Evolutionary conservation across 345 rosid species (phyloP).

Genomic region (Theobroma cacao): DNA sequence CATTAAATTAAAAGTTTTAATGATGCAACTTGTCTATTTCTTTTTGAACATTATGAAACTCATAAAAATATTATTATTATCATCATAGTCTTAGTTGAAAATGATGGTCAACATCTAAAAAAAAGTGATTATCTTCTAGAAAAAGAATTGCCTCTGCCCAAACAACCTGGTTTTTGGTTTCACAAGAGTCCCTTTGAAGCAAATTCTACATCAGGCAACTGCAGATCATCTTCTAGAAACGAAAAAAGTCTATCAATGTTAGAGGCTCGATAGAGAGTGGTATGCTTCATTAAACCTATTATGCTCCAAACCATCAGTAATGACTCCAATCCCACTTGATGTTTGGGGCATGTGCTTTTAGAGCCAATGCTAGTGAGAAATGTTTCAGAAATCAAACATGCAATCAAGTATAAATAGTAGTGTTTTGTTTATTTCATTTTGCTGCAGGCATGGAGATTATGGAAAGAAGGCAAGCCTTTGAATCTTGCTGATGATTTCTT

Average conservation of each 20-base stretch:
- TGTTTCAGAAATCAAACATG: neutral
- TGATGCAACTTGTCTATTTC: too few species aligned
- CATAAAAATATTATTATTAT: too few species aligned
- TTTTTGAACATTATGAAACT: too few species aligned
- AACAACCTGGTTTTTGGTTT: conserved; percentile 33
- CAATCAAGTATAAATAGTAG: neutral
- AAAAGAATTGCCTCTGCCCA: conserved; percentile 37
- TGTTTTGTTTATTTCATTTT: neutral
- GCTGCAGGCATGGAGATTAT: conserved; percentile 38
- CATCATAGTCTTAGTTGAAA: too few species aligned
- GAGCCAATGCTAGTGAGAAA: neutral
- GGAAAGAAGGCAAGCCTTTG: conserved; percentile 30
- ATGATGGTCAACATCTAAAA: too few species aligned
- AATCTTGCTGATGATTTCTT: conserved; percentile 31
- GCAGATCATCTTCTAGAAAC: neutral
- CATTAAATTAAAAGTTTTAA: too few species aligned
- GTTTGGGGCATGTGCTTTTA: neutral
- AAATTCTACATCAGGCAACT: neutral
- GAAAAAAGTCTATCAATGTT: neutral
- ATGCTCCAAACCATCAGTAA: neutral
- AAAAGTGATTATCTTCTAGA: too few species aligned
- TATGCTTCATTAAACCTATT: neutral
- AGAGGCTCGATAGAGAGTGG: conserved; percentile 4
- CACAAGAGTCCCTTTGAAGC: conserved; percentile 5
- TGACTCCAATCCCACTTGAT: neutral